A percentile compares a stretch with the other conserved stretches of the same genome.
These are phyloP conservation scores for Plasmodium adleri DNA, from an alignment of 169 alveolate genomes.

Conservation along the genomic window DNA sequence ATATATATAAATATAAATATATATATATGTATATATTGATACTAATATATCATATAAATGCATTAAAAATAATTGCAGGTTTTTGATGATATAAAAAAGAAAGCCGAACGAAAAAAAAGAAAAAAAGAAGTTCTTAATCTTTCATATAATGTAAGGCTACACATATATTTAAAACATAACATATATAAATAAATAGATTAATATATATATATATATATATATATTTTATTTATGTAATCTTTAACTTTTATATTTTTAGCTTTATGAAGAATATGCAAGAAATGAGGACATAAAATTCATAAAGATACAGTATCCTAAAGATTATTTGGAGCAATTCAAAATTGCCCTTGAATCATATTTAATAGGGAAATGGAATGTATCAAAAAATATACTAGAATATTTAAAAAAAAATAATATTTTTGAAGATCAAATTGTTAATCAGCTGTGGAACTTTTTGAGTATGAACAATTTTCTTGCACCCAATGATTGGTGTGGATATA, in stretches of 20 bases:
- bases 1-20: background rate
- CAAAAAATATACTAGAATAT: constrained; percentile 79
- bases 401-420: constrained; percentile 84
- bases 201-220: background rate
- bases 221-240: background rate
- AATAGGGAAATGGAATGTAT: constrained; percentile 89
- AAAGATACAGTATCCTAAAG: constrained; percentile 85
- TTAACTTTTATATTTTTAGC: constrained; percentile 17
- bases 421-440: constrained; percentile 82
- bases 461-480: constrained; percentile 85
- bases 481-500: constrained; percentile 91
- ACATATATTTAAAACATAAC: too few species aligned
- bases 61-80: constrained; percentile 3
- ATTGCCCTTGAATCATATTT: constrained; percentile 85
- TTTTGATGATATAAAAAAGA: constrained; percentile 51
- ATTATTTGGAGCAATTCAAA: constrained; percentile 83
- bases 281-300: constrained; percentile 80
- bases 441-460: constrained; percentile 85
- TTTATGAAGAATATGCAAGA: constrained; percentile 34
- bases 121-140: constrained; percentile 58
- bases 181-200: too few species aligned
- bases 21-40: background rate
- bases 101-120: constrained; percentile 40
- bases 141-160: constrained; percentile 18
- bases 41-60: too few species aligned